A percentile compares a stretch with the other conserved stretches of the same genome.
phyloP scores from a whole-genome alignment of 306 rosid genomes.

The Trichosanthes cucumerina region DNA sequence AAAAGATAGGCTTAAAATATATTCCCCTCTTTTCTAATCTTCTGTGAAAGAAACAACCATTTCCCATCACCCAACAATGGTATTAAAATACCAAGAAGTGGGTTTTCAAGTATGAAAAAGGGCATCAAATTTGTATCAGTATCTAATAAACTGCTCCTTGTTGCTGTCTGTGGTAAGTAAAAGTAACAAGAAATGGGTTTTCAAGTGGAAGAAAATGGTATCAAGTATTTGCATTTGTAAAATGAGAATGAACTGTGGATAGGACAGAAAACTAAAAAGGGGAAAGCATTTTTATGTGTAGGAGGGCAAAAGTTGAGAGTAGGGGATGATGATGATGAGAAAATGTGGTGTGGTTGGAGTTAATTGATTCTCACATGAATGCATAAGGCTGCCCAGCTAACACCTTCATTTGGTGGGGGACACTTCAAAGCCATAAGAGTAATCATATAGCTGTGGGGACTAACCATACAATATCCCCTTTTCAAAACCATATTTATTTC shows the following conservation, averaged over 20 bases:
- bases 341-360: conserved; percentile 40
- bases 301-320: conserved; percentile 13
- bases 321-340: conserved; percentile 40
- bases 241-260: neutral
- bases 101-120: neutral
- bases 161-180: neutral
- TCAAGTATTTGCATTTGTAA: neutral
- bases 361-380: conserved; percentile 58
- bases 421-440: conserved; percentile 17
- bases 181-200: neutral
- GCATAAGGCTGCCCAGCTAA: conserved; percentile 64
- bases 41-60: neutral
- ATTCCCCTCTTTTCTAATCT: conserved; percentile 1
- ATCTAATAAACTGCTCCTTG: neutral
- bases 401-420: conserved; percentile 20
- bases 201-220: neutral
- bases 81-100: neutral
- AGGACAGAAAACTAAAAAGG: conserved; percentile 14
- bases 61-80: conserved; percentile 5
- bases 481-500: neutral
- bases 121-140: neutral
- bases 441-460: conserved; percentile 39
- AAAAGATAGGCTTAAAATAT: conserved; percentile 20
- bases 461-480: neutral
- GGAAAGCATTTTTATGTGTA: conserved; percentile 26